phyloP scores from a whole-genome alignment of 23 red algal genomes.

The Gracilaria gracilis region DNA sequence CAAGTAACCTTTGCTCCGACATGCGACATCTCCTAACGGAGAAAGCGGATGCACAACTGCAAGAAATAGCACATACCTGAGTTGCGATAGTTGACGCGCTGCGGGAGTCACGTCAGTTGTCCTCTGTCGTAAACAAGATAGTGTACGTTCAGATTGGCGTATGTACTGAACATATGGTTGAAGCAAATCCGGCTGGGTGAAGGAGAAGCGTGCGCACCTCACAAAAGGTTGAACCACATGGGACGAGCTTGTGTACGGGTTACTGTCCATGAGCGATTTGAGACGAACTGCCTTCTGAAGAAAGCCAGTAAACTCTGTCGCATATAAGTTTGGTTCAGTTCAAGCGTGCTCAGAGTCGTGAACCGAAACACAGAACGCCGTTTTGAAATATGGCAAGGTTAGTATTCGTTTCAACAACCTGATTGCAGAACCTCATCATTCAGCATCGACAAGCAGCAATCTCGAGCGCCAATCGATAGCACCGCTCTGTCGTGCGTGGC shows the following conservation, averaged over 20 bases:
- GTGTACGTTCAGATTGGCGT: background rate
- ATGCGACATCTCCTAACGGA: too few relatives aligned
- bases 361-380: too few relatives aligned
- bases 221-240: background rate
- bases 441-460: too few relatives aligned
- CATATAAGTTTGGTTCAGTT: too few relatives aligned
- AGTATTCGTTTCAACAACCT: too few relatives aligned
- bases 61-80: background rate
- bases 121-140: background rate
- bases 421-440: too few relatives aligned
- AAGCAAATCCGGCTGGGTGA: background rate
- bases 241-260: background rate
- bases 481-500: too few relatives aligned
- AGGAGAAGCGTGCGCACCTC: background rate
- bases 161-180: background rate
- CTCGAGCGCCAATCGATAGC: too few relatives aligned
- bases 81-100: background rate
- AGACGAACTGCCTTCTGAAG: too few relatives aligned
- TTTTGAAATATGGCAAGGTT: too few relatives aligned
- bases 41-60: constrained; percentile 31
- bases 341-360: too few relatives aligned
- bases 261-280: background rate
- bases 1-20: background rate
- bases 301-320: too few relatives aligned
- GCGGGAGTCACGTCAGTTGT: background rate